Evolutionary conservation across 2,329 filamentous ascomycete species (phyloP), one percentile per base, ranked within the genome.

Genomic region (Hortaea sp.): DNA sequence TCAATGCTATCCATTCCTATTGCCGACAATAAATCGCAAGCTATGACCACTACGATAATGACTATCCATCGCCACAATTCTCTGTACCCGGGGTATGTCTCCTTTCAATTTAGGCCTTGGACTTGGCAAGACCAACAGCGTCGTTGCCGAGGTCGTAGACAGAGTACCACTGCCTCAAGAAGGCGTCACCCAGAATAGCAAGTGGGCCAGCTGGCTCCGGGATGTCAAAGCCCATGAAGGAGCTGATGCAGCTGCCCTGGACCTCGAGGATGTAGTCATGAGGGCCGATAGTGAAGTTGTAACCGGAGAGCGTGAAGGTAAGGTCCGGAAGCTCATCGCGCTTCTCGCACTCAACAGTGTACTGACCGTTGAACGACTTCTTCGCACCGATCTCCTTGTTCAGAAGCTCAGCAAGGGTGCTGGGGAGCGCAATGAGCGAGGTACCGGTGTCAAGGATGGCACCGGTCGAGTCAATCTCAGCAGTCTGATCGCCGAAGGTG

Each of bases 391-490:
- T 95, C 75, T 95, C 84, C 71, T 85, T 84, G 79, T 98, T 98
- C 51, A 98, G 77, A 54, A 98, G 84, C 75, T 97, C 92, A 48
- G 92, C 90, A 57, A 97, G 79, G 62, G 86, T 84, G 59, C 79
- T 84, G 60, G 92, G 92, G 48, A 98, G 85, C 59, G 90, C 88
- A 70, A 95, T 95, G 67, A 98, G 81, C 41, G 94, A 98, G 65
- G 92, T 98, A 62, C 92, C 92, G 46, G 92, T 98, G 77, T 98
- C 92, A 51, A 98, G 85, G 56, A 98, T 95, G 60, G 88, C 87
- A 72, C 92, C 94, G 49, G 88, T 95, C 76, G 87, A 81, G 55
- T 97, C 90, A 54, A 97, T 82, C 68, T 95, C 85, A 51, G 89
- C 89, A 56, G 80, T 82, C 63, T 85, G 79, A 44, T 89, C 78